These are phyloP conservation scores for Fusarium subtropicale DNA, from an alignment of 2,329 filamentous ascomycete genomes.

Conservation along the genomic window DNA sequence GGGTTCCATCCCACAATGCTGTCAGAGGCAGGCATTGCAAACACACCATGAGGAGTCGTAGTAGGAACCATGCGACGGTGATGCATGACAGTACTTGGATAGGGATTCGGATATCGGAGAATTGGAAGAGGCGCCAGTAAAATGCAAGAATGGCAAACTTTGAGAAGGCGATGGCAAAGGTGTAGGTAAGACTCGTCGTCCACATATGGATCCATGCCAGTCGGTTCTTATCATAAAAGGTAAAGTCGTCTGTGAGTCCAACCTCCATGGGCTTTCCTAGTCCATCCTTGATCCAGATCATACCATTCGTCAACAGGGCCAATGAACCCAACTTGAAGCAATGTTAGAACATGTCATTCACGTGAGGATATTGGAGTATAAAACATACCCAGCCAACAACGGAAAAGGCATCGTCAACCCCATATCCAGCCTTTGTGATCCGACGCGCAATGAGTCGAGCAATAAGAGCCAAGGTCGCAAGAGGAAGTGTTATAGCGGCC, in stretches of 20 bases:
- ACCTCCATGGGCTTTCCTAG: constrained; percentile 35
- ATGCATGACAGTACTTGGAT: constrained; percentile 45
- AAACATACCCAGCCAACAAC: constrained; percentile 41
- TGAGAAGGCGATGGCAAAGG: constrained; percentile 46
- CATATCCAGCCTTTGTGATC: constrained; percentile 43
- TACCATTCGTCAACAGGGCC: constrained; percentile 32
- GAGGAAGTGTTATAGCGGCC: constrained; percentile 36
- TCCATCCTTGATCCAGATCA: constrained; percentile 36
- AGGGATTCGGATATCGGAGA: constrained; percentile 45
- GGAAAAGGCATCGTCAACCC: constrained; percentile 37
- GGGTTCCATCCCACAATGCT: constrained; percentile 49
- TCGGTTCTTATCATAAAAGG: constrained; percentile 27
- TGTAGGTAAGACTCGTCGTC: constrained; percentile 46
- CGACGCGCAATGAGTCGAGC: constrained; percentile 37
- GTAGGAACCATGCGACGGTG: constrained; percentile 45
- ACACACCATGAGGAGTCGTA: constrained; percentile 49
- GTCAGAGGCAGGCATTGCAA: constrained; percentile 52
- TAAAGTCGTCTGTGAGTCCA: constrained; percentile 28
- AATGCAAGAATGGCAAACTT: constrained; percentile 49
- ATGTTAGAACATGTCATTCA: constrained; percentile 2
- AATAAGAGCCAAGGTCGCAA: constrained; percentile 36
- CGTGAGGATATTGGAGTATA: neutral
- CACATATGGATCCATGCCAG: constrained; percentile 43
- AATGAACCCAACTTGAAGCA: constrained; percentile 30
- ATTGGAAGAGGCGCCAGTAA: constrained; percentile 49